Evolutionary conservation across 2,329 filamentous ascomycete genomes (phyloP).

Genomic region (Ceratocystis lukuohia): DNA sequence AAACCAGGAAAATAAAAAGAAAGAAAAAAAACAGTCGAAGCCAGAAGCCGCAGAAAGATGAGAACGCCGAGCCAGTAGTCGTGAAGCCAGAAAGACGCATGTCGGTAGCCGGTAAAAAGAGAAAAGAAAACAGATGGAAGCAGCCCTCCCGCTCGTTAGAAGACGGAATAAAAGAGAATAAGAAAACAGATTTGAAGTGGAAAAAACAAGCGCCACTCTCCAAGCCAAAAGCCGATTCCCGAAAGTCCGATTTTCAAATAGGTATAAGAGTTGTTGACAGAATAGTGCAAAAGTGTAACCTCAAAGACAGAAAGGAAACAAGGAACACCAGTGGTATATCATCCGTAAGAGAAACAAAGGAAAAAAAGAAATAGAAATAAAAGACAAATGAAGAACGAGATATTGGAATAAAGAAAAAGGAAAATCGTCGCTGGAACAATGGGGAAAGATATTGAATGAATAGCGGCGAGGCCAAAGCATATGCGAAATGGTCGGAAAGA

Average conservation of each 20-base stretch:
- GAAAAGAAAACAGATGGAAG: constrained; percentile 1
- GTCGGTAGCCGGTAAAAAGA: not conserved
- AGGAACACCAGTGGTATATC: constrained; percentile 10
- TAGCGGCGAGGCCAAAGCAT: not conserved
- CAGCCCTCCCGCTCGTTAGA: constrained; percentile 3
- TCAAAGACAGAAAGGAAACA: constrained; percentile 15
- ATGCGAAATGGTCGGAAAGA: not conserved
- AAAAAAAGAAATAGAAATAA: constrained; percentile 10
- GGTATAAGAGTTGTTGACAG: constrained; percentile 10
- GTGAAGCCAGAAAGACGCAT: constrained; percentile 11
- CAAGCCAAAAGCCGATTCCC: constrained; percentile 11
- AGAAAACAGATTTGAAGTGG: constrained; percentile 9
- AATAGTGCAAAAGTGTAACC: constrained; percentile 5
- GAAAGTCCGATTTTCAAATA: constrained; percentile 12
- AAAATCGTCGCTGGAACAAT: constrained; percentile 5
- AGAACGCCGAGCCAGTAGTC: constrained; percentile 14
- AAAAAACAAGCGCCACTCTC: constrained; percentile 11
- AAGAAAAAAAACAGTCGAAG: not conserved
- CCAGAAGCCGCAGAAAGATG: constrained; percentile 1
- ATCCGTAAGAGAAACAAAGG: constrained; percentile 11
- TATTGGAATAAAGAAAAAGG: not conserved
- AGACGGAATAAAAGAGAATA: not conserved
- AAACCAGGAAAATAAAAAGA: not conserved
- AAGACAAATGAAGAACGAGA: constrained; percentile 12
- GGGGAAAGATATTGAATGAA: constrained; percentile 4